Conservation (phyloP, 2,329 filamentous ascomycete genomes). For the Exophiala bonariae region DNA sequence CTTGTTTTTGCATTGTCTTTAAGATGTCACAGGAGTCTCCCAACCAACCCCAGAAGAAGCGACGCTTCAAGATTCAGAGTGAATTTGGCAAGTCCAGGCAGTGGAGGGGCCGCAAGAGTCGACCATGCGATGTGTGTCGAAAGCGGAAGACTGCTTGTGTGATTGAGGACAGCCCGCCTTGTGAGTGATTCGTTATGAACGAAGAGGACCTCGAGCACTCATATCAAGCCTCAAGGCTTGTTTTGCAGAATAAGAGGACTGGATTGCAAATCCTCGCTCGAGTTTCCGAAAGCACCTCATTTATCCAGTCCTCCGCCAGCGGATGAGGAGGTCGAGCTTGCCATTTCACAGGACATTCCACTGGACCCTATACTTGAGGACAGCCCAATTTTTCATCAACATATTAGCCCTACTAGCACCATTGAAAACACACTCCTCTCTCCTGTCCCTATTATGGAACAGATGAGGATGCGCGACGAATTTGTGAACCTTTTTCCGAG, state of each 20-base stretch:
- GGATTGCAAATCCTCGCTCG: constrained; percentile 28
- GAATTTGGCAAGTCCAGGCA: constrained; percentile 19
- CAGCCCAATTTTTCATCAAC: neutral
- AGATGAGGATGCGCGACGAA: neutral
- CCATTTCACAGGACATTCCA: constrained; percentile 1
- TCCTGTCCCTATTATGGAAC: constrained; percentile 1
- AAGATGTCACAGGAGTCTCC: no score
- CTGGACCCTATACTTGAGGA: constrained; percentile 1
- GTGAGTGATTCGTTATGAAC: constrained; percentile 34
- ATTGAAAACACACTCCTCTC: constrained; percentile 4
- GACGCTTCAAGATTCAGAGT: constrained; percentile 19
- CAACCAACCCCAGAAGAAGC: neutral
- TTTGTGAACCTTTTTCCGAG: constrained; percentile 5
- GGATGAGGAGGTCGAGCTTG: constrained; percentile 12
- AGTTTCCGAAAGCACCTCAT: constrained; percentile 17
- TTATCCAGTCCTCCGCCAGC: constrained; percentile 4
- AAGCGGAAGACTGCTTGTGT: constrained; percentile 50
- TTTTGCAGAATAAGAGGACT: constrained; percentile 30
- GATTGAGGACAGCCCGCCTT: constrained; percentile 46
- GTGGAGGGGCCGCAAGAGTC: constrained; percentile 46
- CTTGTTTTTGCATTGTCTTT: no score
- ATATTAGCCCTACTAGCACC: constrained; percentile 9
- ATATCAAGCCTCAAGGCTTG: constrained; percentile 24
- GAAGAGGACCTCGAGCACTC: neutral
- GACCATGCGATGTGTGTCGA: constrained; percentile 49